Conservation (phyloP, 805 yeast genomes). For the Metschnikowia sp. region DNA sequence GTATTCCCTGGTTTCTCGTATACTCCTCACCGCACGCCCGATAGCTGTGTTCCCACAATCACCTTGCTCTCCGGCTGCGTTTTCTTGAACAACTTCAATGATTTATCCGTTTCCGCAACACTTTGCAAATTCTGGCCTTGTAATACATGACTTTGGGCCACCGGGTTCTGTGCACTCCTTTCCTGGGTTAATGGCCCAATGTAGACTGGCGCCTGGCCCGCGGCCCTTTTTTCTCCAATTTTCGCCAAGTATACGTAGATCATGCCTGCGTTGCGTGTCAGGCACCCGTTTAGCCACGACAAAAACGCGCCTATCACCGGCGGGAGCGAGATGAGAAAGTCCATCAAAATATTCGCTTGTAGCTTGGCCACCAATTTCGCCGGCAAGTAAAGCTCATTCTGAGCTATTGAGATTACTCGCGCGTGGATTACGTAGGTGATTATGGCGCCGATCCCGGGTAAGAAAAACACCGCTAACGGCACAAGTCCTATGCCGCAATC, state of each 20-base stretch:
- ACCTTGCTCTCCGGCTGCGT: not conserved
- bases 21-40: constrained; percentile 2
- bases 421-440: constrained; percentile 78
- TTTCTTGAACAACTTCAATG: not conserved
- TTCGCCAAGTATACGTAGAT: constrained; percentile 42
- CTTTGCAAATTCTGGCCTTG: not conserved
- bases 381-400: constrained; percentile 56
- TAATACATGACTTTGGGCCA: not conserved
- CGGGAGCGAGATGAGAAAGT: constrained; percentile 69
- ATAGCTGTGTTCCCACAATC: constrained; percentile 3
- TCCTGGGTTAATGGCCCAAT: constrained; percentile 4
- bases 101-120: not conserved
- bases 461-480: constrained; percentile 57
- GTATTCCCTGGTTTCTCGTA: too few relatives aligned
- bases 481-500: constrained; percentile 79
- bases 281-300: constrained; percentile 79
- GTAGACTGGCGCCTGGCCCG: constrained; percentile 12
- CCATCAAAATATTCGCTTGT: constrained; percentile 73
- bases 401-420: constrained; percentile 60
- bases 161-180: not conserved
- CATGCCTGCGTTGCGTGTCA: constrained; percentile 84
- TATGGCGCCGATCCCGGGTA: constrained; percentile 85
- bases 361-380: constrained; percentile 57
- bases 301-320: constrained; percentile 79
- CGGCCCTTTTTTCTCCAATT: constrained; percentile 7